Evolutionary conservation across 75 land plant species (phyloP), one percentile per base, ranked within the genome.

Genomic region (Larix kaempferi): DNA sequence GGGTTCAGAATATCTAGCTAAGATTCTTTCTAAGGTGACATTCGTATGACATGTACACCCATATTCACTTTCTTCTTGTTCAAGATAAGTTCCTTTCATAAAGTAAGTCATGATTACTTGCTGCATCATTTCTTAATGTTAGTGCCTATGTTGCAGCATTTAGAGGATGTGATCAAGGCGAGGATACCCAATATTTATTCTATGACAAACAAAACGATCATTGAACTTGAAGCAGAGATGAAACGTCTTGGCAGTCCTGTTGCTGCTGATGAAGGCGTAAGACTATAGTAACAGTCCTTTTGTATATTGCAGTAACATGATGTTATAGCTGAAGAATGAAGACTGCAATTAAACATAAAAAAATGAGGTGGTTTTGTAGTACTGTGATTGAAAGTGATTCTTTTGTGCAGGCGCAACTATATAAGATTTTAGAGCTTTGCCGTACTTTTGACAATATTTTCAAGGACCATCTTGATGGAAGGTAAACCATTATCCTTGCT

Each of bases 381-480:
- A 49, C 10, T 49, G 54, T 11, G 54, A 49, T 49, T 49, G 10
- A 49, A 10, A 49, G 54, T 49, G 54, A 49, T 49, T 74, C n/a
- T 52, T 56, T 37, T 66, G 69, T 21, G 39, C 88, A 94, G 98
- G 98, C 94, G 21, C 98, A 95, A 76, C 77, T 95, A 17, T 95
- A 95, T 71, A 95, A 89, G 6, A 93, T 95, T 72, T 84, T 95
- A 58, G 96, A 95, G 81, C 78, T 95, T 65, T 95, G 98, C 54
- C 91, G 98, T 78, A 96, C 98, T 71, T 95, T 93, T 85, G 98
- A 95, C 63, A 88, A 84, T 59, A 83, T 93, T 25, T 95, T 93
- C 77, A 95, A 89, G 80, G 96, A 93, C 58, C 98, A 95, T 77
- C 84, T 95, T 39, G 98, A 95, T 85, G 98, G 98, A 84, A 92